Conservation (phyloP, 768 basidiomycete genomes). For the Boletus patriciae region DNA sequence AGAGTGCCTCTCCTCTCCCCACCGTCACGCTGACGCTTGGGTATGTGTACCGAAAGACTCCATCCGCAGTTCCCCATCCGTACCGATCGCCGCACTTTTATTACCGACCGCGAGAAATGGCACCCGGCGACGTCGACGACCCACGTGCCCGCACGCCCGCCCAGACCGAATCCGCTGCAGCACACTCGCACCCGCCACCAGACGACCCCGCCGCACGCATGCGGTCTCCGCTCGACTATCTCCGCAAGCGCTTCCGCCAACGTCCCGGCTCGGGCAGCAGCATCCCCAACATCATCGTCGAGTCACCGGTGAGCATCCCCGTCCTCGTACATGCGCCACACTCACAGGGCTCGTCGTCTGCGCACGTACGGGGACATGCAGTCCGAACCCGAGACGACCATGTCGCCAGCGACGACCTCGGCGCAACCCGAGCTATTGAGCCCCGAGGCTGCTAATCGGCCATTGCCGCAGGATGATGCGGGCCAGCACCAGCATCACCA, state of each 20-base stretch:
- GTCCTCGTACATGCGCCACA: background rate
- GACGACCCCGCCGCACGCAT: constrained; percentile 13
- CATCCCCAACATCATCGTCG: constrained; percentile 44
- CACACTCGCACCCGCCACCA: background rate
- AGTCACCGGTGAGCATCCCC: constrained; percentile 44
- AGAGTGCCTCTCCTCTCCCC: background rate
- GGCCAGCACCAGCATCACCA: constrained; percentile 1
- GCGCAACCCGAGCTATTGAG: constrained; percentile 44
- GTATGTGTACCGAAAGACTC: constrained; percentile 15
- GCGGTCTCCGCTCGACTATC: constrained; percentile 22
- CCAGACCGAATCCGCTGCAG: constrained; percentile 6
- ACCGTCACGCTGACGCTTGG: constrained; percentile 4
- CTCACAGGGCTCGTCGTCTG: background rate
- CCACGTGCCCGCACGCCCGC: constrained; percentile 17
- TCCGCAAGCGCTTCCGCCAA: constrained; percentile 30
- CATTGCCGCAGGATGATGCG: constrained; percentile 22
- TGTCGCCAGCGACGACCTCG: constrained; percentile 31
- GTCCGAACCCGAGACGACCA: constrained; percentile 41
- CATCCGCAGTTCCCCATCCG: constrained; percentile 10
- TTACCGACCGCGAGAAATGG: constrained; percentile 35
- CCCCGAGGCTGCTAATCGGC: constrained; percentile 40
- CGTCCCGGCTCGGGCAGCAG: constrained; percentile 34
- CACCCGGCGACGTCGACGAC: constrained; percentile 25
- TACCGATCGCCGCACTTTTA: constrained; percentile 14
- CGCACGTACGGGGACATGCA: constrained; percentile 13